Evolutionary conservation across 2,329 filamentous ascomycete species (phyloP).

Genomic region (Teratosphaeria pseudoeucalypti): DNA sequence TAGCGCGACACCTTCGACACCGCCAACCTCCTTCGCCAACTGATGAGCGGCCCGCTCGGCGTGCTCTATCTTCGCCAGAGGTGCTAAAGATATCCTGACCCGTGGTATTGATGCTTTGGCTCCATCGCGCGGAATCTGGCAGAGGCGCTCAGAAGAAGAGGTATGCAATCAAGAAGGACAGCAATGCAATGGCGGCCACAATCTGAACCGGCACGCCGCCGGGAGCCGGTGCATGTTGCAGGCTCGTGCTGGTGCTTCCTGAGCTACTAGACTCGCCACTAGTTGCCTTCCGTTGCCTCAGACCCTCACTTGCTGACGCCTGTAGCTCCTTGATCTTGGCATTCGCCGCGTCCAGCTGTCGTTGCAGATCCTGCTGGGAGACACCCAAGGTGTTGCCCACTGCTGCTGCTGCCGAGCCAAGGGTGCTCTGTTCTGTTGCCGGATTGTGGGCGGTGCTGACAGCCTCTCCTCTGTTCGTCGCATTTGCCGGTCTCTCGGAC

Average conservation of each 20-base stretch:
- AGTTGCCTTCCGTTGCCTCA: conserved; percentile 64
- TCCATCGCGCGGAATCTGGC: background rate
- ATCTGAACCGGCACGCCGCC: conserved; percentile 81
- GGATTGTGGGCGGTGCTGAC: conserved; percentile 26
- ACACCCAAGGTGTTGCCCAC: conserved; percentile 35
- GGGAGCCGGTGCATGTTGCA: conserved; percentile 16
- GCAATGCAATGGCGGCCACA: conserved; percentile 70
- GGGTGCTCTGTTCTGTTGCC: conserved; percentile 19
- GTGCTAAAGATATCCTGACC: background rate
- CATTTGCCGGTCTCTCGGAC: conserved; percentile 25
- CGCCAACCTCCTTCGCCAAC: background rate
- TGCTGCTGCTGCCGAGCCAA: conserved; percentile 28
- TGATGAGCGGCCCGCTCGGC: background rate
- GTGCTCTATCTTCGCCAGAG: background rate
- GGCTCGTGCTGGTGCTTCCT: conserved; percentile 7
- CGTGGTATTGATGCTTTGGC: background rate
- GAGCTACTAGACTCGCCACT: conserved; percentile 3
- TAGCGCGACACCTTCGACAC: background rate
- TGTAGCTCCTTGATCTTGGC: conserved; percentile 60
- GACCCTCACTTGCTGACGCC: conserved; percentile 54
- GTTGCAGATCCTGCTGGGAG: conserved; percentile 53
- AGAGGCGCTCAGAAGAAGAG: conserved; percentile 68
- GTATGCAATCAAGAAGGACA: conserved; percentile 91
- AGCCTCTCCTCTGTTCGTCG: background rate
- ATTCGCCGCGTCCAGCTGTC: conserved; percentile 65